Percentiles rank a stretch among this genome's conserved stretches.
Conservation (phyloP, 2,329 filamentous ascomycete genomes). For the Neonectria ditissima region DNA sequence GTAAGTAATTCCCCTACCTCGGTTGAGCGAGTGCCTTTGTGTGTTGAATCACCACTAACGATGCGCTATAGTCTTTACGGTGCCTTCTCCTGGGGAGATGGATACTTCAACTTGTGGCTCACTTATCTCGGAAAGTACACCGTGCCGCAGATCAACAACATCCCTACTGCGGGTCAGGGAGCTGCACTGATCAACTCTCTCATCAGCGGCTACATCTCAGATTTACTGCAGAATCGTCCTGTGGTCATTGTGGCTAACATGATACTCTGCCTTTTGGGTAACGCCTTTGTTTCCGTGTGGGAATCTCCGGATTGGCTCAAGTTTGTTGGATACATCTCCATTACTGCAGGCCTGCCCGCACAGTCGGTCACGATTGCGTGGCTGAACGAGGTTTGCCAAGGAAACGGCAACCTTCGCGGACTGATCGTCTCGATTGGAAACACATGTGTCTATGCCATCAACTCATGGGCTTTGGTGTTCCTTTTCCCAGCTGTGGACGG, state of each 20-base stretch:
- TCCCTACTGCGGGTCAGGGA: constrained; percentile 50
- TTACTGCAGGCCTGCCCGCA: constrained; percentile 25
- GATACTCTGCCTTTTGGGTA: constrained; percentile 24
- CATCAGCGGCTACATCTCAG: constrained; percentile 24
- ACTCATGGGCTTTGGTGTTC: constrained; percentile 24
- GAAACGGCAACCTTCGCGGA: constrained; percentile 23
- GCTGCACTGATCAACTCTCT: constrained; percentile 29
- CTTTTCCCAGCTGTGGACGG: constrained; percentile 27
- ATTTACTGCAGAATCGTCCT: constrained; percentile 24
- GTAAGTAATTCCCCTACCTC: neutral
- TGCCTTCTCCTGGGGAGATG: constrained; percentile 27
- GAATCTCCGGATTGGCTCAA: constrained; percentile 24
- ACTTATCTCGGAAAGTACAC: constrained; percentile 48
- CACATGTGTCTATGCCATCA: constrained; percentile 29
- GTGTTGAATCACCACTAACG: neutral
- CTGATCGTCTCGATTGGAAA: constrained; percentile 27
- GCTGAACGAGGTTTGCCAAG: constrained; percentile 29
- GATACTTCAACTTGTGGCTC: constrained; percentile 54
- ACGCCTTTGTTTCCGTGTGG: constrained; percentile 24
- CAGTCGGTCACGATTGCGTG: constrained; percentile 27
- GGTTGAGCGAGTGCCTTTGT: neutral
- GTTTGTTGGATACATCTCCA: constrained; percentile 28
- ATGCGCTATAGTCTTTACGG: constrained; percentile 15
- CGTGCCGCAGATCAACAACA: constrained; percentile 56
- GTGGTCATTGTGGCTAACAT: constrained; percentile 30